Base-by-base conservation (phyloP, 176 grass and related monocot species). In the Carex myosuroides region DNA sequence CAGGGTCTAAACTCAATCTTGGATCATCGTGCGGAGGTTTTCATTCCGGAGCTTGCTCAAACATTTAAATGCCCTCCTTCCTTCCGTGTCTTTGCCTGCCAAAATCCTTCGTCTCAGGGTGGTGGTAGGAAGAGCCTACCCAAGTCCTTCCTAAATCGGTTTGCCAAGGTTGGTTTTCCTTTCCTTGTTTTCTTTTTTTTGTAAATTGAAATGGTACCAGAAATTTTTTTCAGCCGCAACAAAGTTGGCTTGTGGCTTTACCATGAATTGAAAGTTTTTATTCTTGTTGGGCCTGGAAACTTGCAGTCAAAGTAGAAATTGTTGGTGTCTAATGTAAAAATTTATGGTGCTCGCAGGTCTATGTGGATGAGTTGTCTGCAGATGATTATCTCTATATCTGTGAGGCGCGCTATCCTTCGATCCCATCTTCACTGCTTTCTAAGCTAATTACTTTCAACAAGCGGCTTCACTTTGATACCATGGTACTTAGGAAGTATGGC, bases 21-120 rank as follows among this genome's bases (percentile, higher is more conserved):
- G 64, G 95, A 98, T 81, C 95, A 94, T 73, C 95, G 95, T 82
- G 95, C 92, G 50, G 95, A 98, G 87, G 92, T 98, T 48, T 98
- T 91, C 85, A 98, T 98, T 88, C 95, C 95, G 9, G 95, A 98
- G 79, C 92, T 98, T 76, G 86, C 87, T 53, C 85, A 84, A 85
- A 94, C 89, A 0, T 98, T 87, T 64, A 98, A 93, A 85, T 98
- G 95, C 65, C 92, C 92, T 50, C 56, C 76, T 32, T 94, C 95
- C 8, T 98, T 98, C 82, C 87, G 92, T 76, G 66, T 98, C 41
- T 98, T 97, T 93, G 95, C 92, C 66, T 98, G 95, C 63, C 95
- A 98, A 50, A 98, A 98, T 86, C 95, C 95, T 82, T 92, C 92
- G 3, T 91, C 89, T 0, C 95, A 98, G 77, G 95, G 95, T 86